phyloP scores from a whole-genome alignment of 345 rosid genomes.

The Eucalyptus urophylla region DNA sequence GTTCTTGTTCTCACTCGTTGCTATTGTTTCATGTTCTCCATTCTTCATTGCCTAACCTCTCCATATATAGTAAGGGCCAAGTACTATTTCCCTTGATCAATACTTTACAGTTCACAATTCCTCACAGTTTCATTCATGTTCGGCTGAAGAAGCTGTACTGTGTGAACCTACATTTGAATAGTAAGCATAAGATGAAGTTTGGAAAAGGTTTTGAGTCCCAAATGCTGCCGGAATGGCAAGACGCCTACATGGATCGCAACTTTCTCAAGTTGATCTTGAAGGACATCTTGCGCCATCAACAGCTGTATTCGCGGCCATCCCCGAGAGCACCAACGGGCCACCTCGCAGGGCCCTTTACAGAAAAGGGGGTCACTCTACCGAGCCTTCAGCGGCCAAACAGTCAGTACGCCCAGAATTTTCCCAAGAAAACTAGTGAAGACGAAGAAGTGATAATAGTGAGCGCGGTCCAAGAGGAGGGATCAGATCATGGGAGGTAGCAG shows the following conservation, averaged over 20 bases:
- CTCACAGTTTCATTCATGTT: neutral
- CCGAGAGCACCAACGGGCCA: neutral
- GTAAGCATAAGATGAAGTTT: constrained; percentile 27
- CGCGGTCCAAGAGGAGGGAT: constrained; percentile 8
- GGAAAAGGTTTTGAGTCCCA: constrained; percentile 47
- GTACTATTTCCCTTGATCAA: neutral
- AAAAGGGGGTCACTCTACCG: constrained; percentile 10
- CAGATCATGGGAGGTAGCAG: constrained; percentile 12
- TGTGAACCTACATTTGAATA: neutral
- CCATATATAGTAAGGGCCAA: neutral
- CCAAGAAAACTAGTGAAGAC: constrained; percentile 18
- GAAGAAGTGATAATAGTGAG: constrained; percentile 43
- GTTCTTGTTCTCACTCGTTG: neutral
- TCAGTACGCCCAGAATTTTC: neutral
- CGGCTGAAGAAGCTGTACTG: neutral
- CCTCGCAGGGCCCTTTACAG: constrained; percentile 4
- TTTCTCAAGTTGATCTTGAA: constrained; percentile 28
- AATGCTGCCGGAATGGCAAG: constrained; percentile 64
- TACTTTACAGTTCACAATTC: neutral
- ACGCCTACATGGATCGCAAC: constrained; percentile 48
- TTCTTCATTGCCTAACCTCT: neutral
- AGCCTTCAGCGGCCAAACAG: constrained; percentile 21
- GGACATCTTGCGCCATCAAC: constrained; percentile 16
- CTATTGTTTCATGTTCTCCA: neutral
- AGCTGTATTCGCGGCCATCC: neutral